These are phyloP conservation scores for Miamiensis avidus DNA, from an alignment of 169 alveolate genomes.

Conservation along the genomic window DNA sequence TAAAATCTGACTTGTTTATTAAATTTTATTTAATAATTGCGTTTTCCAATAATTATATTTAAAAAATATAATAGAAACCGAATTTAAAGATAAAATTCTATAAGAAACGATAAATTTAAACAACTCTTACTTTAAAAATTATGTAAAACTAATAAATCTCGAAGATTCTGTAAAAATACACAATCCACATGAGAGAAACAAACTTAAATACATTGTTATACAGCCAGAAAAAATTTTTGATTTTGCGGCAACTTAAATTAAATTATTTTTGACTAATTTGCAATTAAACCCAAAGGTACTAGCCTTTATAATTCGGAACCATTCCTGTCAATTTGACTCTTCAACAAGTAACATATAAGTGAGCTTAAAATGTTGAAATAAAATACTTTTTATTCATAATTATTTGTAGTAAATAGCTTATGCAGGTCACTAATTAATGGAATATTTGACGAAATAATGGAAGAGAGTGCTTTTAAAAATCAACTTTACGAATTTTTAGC, in stretches of 20 bases:
- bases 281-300: neutral
- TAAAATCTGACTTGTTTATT: no score
- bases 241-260: neutral
- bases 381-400: no score
- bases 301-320: neutral
- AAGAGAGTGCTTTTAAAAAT: neutral
- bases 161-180: neutral
- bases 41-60: no score
- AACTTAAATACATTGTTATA: no score
- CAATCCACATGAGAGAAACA: neutral
- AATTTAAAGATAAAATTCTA: neutral
- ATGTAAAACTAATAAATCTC: no score
- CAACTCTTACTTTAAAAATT: no score
- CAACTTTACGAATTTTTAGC: neutral
- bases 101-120: neutral
- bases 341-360: neutral
- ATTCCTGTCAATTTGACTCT: neutral
- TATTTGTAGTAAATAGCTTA: neutral
- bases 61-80: no score
- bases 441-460: neutral
- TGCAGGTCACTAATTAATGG: neutral
- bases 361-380: neutral
- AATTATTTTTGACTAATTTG: neutral
- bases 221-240: no score
- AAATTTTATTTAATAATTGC: no score